Evolutionary conservation across 2,329 filamentous ascomycete species (phyloP), one percentile per base, ranked within the genome.

Genomic region (Microsporum ferrugineum): DNA sequence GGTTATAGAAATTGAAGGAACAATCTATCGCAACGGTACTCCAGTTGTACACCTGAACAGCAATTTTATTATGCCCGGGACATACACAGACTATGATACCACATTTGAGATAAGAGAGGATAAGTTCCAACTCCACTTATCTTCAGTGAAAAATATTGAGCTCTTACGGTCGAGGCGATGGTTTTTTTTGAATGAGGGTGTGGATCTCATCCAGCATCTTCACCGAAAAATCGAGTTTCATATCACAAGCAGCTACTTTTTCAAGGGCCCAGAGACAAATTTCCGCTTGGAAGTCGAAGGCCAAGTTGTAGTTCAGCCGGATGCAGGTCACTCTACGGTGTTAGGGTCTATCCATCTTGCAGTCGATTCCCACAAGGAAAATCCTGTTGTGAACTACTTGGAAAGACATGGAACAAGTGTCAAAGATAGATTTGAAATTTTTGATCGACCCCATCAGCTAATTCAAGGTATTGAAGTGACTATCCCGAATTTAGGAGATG

Each of bases 1-100:
- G 82, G 96, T 99, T 91, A 94, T 99, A 17, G 95, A 99, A 76
- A 91, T 99, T n/a, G 96, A 91, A 70, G 94, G 94, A 64, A 99
- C 94, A 3, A 96, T 99, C 69, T 87, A 83, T 60, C 88, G 94
- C 49, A 84, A 91, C 60, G 88, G 88, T 31, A 76, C 88, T 73
- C 81, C 91, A 3, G 89, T 99, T 65, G 99, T 99, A 94, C 91
- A 99, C 72, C 94, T 99, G 33, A 97, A 91, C 8, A 96, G 91
- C 64, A 92, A 99, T 75, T 99, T 99, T 82, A 76, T 99, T 70
- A 99, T 99, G 81, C 88, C 94, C 57, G 94, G 94, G 61, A 81
- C 82, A 34, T 99, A 99, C 78, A 88, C 83, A 61, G 95, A 99
- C 75, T 99, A 85, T 68, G 88, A 96, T 78, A 97, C 96, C 78